Evolutionary conservation across 176 grass and related monocot species (phyloP).

Genomic region (Cenchrus purpureus): DNA sequence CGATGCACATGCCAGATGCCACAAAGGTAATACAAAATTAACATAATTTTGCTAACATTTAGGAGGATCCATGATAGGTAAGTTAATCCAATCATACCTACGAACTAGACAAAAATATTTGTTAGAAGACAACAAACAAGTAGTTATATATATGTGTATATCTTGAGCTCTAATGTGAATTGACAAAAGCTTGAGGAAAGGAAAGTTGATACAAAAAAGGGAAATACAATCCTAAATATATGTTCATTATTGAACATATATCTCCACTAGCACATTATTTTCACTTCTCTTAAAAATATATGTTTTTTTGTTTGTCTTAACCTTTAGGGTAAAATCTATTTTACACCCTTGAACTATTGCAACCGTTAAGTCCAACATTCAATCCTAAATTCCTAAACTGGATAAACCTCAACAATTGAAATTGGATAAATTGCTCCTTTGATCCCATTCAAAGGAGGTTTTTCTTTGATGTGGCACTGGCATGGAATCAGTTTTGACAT

Average conservation of each 20-base stretch:
- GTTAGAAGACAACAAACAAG: not conserved
- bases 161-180: constrained; percentile 4
- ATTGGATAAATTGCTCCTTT: not conserved
- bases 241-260: too few relatives aligned
- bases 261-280: not conserved
- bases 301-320: constrained; percentile 1
- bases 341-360: not conserved
- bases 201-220: not conserved
- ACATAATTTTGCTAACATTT: constrained; percentile 8
- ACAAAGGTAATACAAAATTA: not conserved
- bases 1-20: not conserved
- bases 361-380: not conserved
- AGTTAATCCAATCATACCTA: not conserved
- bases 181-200: not conserved
- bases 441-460: constrained; percentile 4
- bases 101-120: not conserved
- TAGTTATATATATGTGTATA: not conserved
- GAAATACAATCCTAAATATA: too few relatives aligned
- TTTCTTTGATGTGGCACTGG: not conserved
- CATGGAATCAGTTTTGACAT: not conserved
- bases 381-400: not conserved
- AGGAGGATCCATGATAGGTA: constrained; percentile 6
- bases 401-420: not conserved
- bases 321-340: constrained; percentile 2
- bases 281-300: not conserved